Conservation (phyloP, 495 filamentous ascomycete species). For the Collariella sp. region DNA sequence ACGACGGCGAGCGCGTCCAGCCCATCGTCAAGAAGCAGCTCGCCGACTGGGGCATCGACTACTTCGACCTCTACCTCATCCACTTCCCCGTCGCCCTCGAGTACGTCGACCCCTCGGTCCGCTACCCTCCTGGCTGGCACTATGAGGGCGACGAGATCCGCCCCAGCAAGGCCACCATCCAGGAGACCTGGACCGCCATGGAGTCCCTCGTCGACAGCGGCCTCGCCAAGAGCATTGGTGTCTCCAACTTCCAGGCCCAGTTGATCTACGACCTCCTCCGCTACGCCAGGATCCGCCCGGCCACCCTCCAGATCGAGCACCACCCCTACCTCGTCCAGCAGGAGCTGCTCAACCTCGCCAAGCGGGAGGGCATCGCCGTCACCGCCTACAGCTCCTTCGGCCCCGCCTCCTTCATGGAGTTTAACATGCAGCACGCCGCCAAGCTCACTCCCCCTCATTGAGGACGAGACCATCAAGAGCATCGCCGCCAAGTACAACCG, state of each 20-base stretch:
- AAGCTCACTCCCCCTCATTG: constrained; percentile 59
- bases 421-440: constrained; percentile 63
- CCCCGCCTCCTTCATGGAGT: constrained; percentile 72
- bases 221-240: constrained; percentile 68
- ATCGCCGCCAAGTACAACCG: constrained; percentile 65
- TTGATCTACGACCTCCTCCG: constrained; percentile 78
- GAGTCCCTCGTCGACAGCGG: constrained; percentile 64
- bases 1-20: constrained; percentile 63
- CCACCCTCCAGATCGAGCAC: constrained; percentile 91
- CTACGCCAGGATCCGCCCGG: constrained; percentile 69
- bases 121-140: constrained; percentile 75
- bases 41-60: constrained; percentile 71
- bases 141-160: constrained; percentile 51
- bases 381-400: constrained; percentile 92
- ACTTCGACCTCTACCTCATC: constrained; percentile 77
- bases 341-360: constrained; percentile 61
- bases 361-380: constrained; percentile 64
- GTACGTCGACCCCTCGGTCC: constrained; percentile 66
- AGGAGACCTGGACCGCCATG: constrained; percentile 86
- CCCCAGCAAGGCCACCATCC: constrained; percentile 60
- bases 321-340: constrained; percentile 91
- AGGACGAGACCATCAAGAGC: constrained; percentile 53
- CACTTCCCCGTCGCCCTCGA: constrained; percentile 76
- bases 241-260: constrained; percentile 82
- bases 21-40: constrained; percentile 66